Evolutionary conservation across 192 early-diverging fungal genomes (phyloP).

Genomic region (Kappamyces sp.): DNA sequence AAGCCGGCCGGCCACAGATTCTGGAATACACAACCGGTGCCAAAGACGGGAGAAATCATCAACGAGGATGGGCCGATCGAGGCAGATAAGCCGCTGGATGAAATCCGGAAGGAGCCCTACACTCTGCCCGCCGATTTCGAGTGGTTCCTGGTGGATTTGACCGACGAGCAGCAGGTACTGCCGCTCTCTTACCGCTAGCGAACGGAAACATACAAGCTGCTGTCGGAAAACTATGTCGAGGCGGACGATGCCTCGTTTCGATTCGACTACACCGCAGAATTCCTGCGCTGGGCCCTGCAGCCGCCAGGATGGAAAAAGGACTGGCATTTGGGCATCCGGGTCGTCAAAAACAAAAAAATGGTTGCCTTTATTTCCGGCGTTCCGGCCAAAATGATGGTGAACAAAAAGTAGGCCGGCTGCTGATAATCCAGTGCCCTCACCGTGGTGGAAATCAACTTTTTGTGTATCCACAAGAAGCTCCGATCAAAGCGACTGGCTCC

Average conservation of each 20-base stretch:
- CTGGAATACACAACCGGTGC: constrained; percentile 97
- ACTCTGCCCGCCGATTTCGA: constrained; percentile 84
- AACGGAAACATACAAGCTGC: constrained; percentile 83
- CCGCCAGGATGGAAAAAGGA: constrained; percentile 82
- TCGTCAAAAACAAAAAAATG: constrained; percentile 67
- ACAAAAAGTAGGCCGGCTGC: constrained; percentile 48
- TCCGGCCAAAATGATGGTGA: constrained; percentile 73
- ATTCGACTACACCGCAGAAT: constrained; percentile 90
- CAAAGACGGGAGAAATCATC: constrained; percentile 66
- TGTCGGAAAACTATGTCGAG: constrained; percentile 95
- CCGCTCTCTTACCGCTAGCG: constrained; percentile 20
- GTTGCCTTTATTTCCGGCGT: constrained; percentile 96
- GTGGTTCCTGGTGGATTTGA: constrained; percentile 81
- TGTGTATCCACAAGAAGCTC: constrained; percentile 94
- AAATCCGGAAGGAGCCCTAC: constrained; percentile 78
- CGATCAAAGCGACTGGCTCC: constrained; percentile 92
- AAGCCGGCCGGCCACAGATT: constrained; percentile 53
- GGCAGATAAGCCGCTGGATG: constrained; percentile 58
- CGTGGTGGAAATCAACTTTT: constrained; percentile 96
- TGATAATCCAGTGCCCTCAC: constrained; percentile 31
- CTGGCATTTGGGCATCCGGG: constrained; percentile 94
- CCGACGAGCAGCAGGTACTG: constrained; percentile 60
- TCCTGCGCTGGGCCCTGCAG: constrained; percentile 90
- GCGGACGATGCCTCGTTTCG: constrained; percentile 94
- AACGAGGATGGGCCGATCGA: constrained; percentile 78